A percentile compares a stretch with the other conserved stretches of the same genome.
Evolutionary conservation across 1,284 basidiomycete species (phyloP).

Genomic region (Xerocomus amazonicus): DNA sequence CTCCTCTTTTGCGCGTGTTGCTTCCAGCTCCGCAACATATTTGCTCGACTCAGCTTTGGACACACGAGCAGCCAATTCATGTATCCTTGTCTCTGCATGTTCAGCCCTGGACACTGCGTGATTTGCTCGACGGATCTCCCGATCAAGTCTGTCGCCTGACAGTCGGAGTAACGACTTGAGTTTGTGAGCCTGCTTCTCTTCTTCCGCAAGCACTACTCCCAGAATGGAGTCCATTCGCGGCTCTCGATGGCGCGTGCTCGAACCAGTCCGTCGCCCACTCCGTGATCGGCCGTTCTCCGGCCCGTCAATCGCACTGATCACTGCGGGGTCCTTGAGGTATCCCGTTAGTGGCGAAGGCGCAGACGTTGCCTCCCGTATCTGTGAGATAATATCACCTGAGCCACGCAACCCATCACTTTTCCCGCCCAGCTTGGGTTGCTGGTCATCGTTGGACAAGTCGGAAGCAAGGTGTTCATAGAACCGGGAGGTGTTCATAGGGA

Average conservation of each 20-base stretch:
- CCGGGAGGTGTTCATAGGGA: slow-evolving; percentile 27
- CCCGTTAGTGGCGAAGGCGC: slow-evolving; percentile 30
- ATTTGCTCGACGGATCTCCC: slow-evolving; percentile 52
- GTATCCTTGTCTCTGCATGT: slow-evolving; percentile 48
- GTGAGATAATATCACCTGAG: slow-evolving; percentile 31
- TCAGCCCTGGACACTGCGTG: slow-evolving; percentile 50
- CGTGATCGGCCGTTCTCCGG: slow-evolving; percentile 15
- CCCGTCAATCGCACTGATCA: slow-evolving; percentile 27
- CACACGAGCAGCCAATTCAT: slow-evolving; percentile 39
- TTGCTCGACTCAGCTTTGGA: slow-evolving; percentile 45
- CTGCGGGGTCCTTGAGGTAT: slow-evolving; percentile 32
- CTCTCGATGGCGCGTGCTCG: slow-evolving; percentile 26
- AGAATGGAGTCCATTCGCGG: slow-evolving; percentile 23
- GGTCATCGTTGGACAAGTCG: slow-evolving; percentile 13
- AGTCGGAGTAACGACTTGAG: slow-evolving; percentile 53
- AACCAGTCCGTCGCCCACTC: slow-evolving; percentile 22
- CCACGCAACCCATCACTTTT: slow-evolving; percentile 1
- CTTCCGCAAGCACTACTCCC: slow-evolving; percentile 51
- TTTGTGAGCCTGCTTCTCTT: slow-evolving; percentile 55
- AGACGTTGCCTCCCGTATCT: slow-evolving; percentile 35
- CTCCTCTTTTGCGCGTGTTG: slow-evolving; percentile 47
- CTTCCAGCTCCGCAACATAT: slow-evolving; percentile 45
- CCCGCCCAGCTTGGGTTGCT: slow-evolving; percentile 9
- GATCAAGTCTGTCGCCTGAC: slow-evolving; percentile 53
- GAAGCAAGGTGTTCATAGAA: slow-evolving; percentile 31